A percentile compares a stretch with the other conserved stretches of the same genome.
These are phyloP conservation scores for Alloteropsis angusta DNA, from an alignment of 202 grass and related monocot genomes.

Conservation along the genomic window DNA sequence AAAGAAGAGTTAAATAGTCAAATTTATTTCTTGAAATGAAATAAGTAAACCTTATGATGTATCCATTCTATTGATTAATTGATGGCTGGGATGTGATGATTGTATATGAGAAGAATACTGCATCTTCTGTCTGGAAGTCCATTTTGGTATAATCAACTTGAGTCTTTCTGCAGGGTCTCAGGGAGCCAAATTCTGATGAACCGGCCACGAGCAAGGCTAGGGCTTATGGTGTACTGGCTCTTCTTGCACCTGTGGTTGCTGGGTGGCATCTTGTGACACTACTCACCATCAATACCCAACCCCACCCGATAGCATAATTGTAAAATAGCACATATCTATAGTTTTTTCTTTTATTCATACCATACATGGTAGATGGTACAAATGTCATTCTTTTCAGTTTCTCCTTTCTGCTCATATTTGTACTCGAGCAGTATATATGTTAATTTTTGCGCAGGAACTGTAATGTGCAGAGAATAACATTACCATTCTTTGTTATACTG, in stretches of 20 bases:
- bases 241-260: conserved; percentile 86
- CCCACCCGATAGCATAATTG: conserved; percentile 31
- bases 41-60: background rate
- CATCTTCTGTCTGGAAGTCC: background rate
- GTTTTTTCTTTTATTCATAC: conserved; percentile 13
- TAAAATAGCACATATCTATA: conserved; percentile 39
- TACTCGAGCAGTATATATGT: conserved; percentile 22
- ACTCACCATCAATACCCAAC: conserved; percentile 1
- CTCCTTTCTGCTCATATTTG: conserved; percentile 13
- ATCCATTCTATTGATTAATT: conserved; percentile 4
- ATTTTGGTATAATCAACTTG: background rate
- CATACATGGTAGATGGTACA: conserved; percentile 24
- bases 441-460: conserved; percentile 22
- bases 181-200: conserved; percentile 78
- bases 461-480: conserved; percentile 31
- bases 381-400: conserved; percentile 32
- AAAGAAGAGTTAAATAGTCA: conserved; percentile 7
- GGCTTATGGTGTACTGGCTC: conserved; percentile 62
- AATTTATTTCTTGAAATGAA: background rate
- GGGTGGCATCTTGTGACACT: conserved; percentile 61
- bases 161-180: conserved; percentile 67
- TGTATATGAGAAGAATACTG: background rate
- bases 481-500: conserved; percentile 37
- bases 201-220: conserved; percentile 75
- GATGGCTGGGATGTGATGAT: background rate